phyloP scores from a whole-genome alignment of 306 rosid genomes.

The Luffa acutangula region DNA sequence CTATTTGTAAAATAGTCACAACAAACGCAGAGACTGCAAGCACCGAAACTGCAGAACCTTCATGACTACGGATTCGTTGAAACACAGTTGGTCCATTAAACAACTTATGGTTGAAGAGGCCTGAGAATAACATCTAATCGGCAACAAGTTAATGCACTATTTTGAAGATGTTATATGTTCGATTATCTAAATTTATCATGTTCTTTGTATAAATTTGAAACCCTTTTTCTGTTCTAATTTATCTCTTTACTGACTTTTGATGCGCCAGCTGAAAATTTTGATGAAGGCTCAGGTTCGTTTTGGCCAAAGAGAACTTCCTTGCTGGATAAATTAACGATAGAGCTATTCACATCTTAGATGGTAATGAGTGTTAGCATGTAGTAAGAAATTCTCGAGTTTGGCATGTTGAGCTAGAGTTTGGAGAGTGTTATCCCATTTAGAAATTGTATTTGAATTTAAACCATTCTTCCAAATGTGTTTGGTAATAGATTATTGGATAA shows the following conservation, averaged over 20 bases:
- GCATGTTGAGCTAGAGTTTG: no score
- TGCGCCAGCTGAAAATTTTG: background rate
- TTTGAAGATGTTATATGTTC: background rate
- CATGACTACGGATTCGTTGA: slow-evolving; percentile 9
- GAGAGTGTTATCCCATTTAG: no score
- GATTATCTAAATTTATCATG: background rate
- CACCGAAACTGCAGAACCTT: slow-evolving; percentile 30
- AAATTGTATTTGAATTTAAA: no score
- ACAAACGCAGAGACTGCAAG: slow-evolving; percentile 25
- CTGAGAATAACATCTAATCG: background rate
- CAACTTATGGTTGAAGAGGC: background rate
- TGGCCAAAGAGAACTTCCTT: background rate
- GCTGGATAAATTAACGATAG: no score
- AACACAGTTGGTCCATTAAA: background rate
- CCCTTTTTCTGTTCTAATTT: background rate
- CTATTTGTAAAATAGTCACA: slow-evolving; percentile 66
- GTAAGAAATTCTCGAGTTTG: no score
- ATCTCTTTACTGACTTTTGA: background rate
- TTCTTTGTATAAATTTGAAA: slow-evolving; percentile 1
- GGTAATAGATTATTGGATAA: no score
- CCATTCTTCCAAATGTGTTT: no score
- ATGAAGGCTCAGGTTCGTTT: background rate
- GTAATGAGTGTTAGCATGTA: no score
- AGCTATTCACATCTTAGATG: no score
- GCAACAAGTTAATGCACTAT: background rate